Percentiles rank a stretch among this genome's conserved stretches.
Evolutionary conservation across 441 rosid genomes (phyloP).

Genomic region (Eutrema salsugineum): DNA sequence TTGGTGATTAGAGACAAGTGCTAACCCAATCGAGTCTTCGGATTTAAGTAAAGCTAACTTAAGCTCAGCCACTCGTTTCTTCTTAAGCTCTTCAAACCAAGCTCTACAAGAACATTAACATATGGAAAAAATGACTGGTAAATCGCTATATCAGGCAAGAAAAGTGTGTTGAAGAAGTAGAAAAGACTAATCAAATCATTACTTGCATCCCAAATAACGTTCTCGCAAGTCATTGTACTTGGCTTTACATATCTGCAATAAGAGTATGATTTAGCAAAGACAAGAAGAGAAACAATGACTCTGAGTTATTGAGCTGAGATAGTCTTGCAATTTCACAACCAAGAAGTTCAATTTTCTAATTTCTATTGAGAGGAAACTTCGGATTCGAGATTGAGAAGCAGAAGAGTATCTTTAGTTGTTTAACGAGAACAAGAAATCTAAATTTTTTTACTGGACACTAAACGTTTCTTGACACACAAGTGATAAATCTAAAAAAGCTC

Average conservation of each 20-base stretch:
- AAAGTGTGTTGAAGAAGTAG: background rate
- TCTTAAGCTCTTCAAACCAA: conserved; percentile 84
- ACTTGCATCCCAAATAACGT: conserved; percentile 71
- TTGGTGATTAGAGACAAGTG: conserved; percentile 8
- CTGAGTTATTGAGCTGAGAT: background rate
- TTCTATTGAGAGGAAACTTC: too few relatives aligned
- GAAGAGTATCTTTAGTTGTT: background rate
- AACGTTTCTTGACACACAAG: conserved; percentile 31
- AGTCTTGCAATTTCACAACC: background rate
- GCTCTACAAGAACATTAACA: conserved; percentile 40
- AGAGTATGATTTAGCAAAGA: background rate
- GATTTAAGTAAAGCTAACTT: conserved; percentile 68
- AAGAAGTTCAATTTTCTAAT: too few relatives aligned
- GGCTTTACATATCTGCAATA: conserved; percentile 67
- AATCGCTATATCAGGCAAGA: background rate
- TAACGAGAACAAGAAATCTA: background rate
- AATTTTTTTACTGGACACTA: background rate
- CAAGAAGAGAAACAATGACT: background rate
- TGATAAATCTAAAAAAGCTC: conserved; percentile 24
- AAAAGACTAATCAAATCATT: conserved; percentile 24
- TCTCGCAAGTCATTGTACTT: conserved; percentile 70
- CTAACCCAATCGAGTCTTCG: conserved; percentile 82
- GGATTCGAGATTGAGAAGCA: too few relatives aligned
- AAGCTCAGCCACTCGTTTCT: conserved; percentile 72
- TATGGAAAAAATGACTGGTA: background rate